phyloP scores from a whole-genome alignment of 1,284 basidiomycete genomes.

The Hemileia vastatrix region DNA sequence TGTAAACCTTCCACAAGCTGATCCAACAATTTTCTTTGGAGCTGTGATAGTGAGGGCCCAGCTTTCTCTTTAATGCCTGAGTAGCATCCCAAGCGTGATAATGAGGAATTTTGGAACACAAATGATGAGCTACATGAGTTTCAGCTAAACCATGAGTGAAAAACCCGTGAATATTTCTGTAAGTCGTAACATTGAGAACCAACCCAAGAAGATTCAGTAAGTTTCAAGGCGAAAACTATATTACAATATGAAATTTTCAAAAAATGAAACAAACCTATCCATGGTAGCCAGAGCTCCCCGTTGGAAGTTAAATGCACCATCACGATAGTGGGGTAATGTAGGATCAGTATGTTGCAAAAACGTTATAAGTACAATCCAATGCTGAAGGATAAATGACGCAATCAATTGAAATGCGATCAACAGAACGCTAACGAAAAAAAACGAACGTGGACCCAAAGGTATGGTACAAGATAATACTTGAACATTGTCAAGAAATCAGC shows the following conservation, averaged over 20 bases:
- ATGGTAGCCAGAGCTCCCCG: constrained; percentile 90
- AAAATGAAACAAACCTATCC: constrained; percentile 48
- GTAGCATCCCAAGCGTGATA: constrained; percentile 86
- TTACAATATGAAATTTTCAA: too few species aligned
- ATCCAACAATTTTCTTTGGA: constrained; percentile 51
- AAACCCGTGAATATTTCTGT: constrained; percentile 41
- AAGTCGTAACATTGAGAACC: constrained; percentile 48
- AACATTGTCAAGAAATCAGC: constrained; percentile 59
- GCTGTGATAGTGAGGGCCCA: constrained; percentile 54
- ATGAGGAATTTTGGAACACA: constrained; percentile 86
- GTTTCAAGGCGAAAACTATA: too few species aligned
- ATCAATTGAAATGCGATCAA: not conserved
- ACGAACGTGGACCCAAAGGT: constrained; percentile 66
- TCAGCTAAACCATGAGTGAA: constrained; percentile 80
- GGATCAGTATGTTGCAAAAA: constrained; percentile 91
- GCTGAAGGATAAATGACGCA: not conserved
- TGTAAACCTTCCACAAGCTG: constrained; percentile 49
- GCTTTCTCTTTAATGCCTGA: constrained; percentile 69
- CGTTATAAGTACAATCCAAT: constrained; percentile 24
- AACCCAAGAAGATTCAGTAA: constrained; percentile 56
- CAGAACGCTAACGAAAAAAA: not conserved
- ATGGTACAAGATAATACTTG: constrained; percentile 71
- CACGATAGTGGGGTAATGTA: constrained; percentile 84
- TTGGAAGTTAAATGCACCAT: constrained; percentile 80
- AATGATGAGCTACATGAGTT: constrained; percentile 84